Evolutionary conservation across 306 rosid species (phyloP).

Genomic region (Senna siamea): DNA sequence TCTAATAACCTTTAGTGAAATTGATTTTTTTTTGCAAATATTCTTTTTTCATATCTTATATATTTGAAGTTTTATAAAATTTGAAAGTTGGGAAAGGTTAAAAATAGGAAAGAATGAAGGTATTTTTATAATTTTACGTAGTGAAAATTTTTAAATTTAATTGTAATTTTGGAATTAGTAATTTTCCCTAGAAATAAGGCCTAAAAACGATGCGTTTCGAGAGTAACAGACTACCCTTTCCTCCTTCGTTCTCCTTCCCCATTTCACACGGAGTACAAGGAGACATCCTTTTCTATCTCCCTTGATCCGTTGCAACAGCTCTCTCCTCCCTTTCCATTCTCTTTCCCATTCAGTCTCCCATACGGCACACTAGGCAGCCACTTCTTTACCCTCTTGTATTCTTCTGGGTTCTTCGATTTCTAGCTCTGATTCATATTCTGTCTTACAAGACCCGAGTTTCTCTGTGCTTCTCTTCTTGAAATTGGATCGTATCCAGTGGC

Average conservation of each 20-base stretch:
- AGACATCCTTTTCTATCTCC: neutral
- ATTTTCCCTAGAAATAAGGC: no score
- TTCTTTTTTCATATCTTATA: no score
- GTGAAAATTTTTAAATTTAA: no score
- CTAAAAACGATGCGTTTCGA: neutral
- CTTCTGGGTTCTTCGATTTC: neutral
- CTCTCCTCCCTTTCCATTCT: neutral
- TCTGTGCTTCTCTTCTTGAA: neutral
- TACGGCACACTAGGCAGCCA: no score
- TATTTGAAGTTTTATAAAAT: no score
- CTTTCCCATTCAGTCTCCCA: no score
- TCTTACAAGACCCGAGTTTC: neutral
- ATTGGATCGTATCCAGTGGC: neutral
- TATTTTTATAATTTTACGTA: no score
- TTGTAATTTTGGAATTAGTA: no score
- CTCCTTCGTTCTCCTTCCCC: neutral
- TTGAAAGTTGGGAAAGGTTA: no score
- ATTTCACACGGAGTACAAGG: neutral
- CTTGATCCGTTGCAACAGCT: neutral
- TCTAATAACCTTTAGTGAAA: no score
- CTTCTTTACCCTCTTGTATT: neutral
- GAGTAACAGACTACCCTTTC: neutral
- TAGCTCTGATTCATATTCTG: neutral
- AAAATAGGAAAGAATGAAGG: no score
- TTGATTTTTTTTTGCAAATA: no score